phyloP scores from a whole-genome alignment of 1,284 basidiomycete species.

The Sporisorium graminicola region DNA sequence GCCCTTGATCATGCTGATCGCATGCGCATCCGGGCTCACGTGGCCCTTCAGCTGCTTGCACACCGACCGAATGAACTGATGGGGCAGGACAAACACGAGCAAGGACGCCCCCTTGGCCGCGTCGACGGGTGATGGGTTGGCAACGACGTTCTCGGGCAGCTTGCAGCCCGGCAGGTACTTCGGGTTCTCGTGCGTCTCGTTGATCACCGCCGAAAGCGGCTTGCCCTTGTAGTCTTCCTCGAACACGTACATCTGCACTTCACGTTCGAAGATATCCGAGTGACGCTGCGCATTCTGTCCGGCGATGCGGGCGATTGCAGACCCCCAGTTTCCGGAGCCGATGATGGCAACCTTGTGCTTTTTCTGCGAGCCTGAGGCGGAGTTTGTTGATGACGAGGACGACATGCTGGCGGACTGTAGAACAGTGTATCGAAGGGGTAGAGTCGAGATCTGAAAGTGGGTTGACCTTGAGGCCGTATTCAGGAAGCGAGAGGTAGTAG shows the following conservation, averaged over 20 bases:
- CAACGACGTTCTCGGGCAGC: conserved; percentile 74
- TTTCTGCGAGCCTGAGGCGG: conserved; percentile 36
- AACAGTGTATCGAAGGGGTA: conserved; percentile 10
- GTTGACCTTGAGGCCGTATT: neutral
- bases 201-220: conserved; percentile 74
- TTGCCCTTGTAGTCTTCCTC: conserved; percentile 71
- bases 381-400: conserved; percentile 20
- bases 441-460: conserved; percentile 9
- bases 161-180: conserved; percentile 73
- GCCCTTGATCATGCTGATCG: conserved; percentile 70
- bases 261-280: conserved; percentile 67
- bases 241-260: conserved; percentile 66
- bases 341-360: conserved; percentile 75
- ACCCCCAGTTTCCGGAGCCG: conserved; percentile 73
- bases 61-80: conserved; percentile 71
- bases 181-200: conserved; percentile 74
- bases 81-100: conserved; percentile 74
- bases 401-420: conserved; percentile 23
- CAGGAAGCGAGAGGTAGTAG: conserved; percentile 6
- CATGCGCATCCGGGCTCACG: conserved; percentile 62
- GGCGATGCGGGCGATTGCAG: conserved; percentile 75
- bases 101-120: conserved; percentile 74
- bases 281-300: conserved; percentile 71
- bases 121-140: conserved; percentile 72
- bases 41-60: conserved; percentile 65